Evolutionary conservation across 331 rosid genomes (phyloP).

Genomic region (Pyracantha coccinea): DNA sequence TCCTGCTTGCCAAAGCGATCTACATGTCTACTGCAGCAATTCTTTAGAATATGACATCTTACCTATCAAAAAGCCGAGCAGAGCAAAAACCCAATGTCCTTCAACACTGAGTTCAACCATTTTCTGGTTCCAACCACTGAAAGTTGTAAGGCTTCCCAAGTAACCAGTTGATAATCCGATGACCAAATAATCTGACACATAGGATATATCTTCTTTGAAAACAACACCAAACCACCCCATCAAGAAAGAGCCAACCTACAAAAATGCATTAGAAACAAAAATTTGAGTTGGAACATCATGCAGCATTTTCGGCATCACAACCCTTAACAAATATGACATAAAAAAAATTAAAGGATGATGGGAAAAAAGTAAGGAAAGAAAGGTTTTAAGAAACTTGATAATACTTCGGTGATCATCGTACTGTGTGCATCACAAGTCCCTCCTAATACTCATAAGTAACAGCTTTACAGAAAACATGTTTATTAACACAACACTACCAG

Average conservation of each 20-base stretch:
- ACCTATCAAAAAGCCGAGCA: constrained; percentile 74
- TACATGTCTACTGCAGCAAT: not conserved
- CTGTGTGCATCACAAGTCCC: not conserved
- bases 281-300: not conserved
- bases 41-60: not conserved
- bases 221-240: constrained; percentile 95
- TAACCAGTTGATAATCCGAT: constrained; percentile 75
- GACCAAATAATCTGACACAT: constrained; percentile 57
- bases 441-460: not conserved
- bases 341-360: not conserved
- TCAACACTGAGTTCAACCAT: constrained; percentile 69
- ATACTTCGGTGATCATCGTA: not conserved
- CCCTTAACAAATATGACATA: not conserved
- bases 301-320: not conserved
- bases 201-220: constrained; percentile 60
- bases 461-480: not conserved
- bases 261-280: not conserved
- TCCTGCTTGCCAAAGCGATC: not conserved
- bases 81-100: constrained; percentile 54
- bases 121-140: constrained; percentile 89
- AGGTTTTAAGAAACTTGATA: not conserved
- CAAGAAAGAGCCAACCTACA: constrained; percentile 71
- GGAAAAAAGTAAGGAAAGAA: not conserved
- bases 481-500: not conserved
- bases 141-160: constrained; percentile 90